Evolutionary conservation across 345 rosid species (phyloP), one percentile per base, ranked within the genome.

Genomic region (Leavenworthia alabamica): DNA sequence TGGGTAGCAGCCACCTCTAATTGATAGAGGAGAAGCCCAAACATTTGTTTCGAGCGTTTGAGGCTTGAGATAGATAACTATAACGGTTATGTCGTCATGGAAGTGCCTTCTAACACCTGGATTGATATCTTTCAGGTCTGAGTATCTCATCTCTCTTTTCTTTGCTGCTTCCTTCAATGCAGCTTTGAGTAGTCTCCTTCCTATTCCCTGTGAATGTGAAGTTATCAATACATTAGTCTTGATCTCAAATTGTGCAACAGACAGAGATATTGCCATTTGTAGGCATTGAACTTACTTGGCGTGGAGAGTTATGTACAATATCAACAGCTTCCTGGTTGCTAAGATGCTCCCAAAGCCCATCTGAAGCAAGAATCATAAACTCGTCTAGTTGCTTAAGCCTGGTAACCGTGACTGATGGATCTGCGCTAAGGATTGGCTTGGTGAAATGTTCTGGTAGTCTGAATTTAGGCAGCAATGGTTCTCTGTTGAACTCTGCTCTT

Each of bases 321-420:
- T 81, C 74, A 0, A 86, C 84, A 13, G 86, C 96, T 29, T 83
- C 83, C 71, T 84, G 81, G 19, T 76, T 84, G 75, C 79, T 83
- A 52, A 86, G 79, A 53, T 86, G 92, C 77, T 91, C 98, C 96
- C 96, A 88, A 1, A 91, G 78, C 36, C 98, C 98, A 68, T 88
- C 95, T 5, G 96, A 91, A 66, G 88, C 98, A 59, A 88, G 83
- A 7, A 91, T 80, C 49, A 91, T 70, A 50, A 84, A 86, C 65
- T 72, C 85, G 46, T 91, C 98, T 56, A 82, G 81, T 6, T 80
- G 80, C 19, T 51, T 68, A 50, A 88, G 78, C 70, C 67, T 54
- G 28, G 80, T 88, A 16, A 78, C 79, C 15, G 66, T 70, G 22
- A 84, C 63, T 4, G 88, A 77, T 37, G 96, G 98, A 42, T 88